These are phyloP conservation scores for Pythium folliculosum DNA, from an alignment of 352 stramenopile species.

Conservation along the genomic window DNA sequence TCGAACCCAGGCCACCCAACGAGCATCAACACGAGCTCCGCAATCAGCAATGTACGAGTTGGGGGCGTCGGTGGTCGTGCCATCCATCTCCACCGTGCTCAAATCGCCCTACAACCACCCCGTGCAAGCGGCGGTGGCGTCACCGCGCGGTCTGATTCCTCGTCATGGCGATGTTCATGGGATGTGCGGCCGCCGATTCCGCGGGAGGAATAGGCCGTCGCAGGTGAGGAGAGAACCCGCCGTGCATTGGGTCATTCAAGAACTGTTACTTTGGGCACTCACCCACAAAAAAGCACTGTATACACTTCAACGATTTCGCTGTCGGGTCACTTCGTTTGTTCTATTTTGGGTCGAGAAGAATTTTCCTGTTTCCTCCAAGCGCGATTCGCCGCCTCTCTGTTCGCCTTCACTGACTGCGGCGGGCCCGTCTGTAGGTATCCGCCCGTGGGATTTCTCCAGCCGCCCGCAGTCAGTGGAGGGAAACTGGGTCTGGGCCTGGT, in stretches of 20 bases:
- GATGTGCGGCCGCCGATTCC: background rate
- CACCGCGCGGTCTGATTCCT: constrained; percentile 5
- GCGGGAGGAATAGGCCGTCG: constrained; percentile 5
- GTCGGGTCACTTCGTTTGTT: constrained; percentile 2
- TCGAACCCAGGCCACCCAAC: too few species aligned
- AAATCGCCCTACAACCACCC: too few species aligned
- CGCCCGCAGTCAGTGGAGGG: constrained; percentile 14
- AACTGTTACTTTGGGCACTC: background rate
- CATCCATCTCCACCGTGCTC: background rate
- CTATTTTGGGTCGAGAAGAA: constrained; percentile 21
- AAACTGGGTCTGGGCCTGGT: background rate
- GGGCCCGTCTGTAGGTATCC: constrained; percentile 21
- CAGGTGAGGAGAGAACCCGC: background rate
- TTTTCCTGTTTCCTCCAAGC: constrained; percentile 5
- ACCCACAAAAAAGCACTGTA: too few species aligned
- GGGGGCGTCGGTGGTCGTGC: too few species aligned
- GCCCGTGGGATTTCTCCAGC: background rate
- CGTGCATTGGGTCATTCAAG: background rate
- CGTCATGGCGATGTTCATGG: constrained; percentile 1
- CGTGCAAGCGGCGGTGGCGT: background rate
- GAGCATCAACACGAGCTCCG: too few species aligned
- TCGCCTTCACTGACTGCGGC: constrained; percentile 16
- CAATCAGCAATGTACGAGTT: too few species aligned
- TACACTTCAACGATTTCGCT: background rate
- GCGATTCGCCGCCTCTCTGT: constrained; percentile 7